Percentiles rank a stretch among this genome's conserved stretches.
phyloP scores from a whole-genome alignment of 2,329 filamentous ascomycete species.

The Coleophoma cylindrospora region DNA sequence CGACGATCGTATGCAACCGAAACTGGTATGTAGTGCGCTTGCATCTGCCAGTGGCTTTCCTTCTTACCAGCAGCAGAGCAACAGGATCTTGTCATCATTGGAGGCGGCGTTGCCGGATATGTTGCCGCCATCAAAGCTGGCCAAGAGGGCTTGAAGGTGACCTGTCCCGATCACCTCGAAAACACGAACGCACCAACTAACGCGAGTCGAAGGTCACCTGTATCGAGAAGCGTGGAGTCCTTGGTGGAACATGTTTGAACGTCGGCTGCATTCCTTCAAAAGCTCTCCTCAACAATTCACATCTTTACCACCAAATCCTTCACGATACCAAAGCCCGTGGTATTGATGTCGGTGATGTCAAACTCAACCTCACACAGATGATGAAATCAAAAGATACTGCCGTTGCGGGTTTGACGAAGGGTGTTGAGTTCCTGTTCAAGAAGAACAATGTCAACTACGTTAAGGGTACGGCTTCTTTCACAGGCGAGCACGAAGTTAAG shows the following conservation, averaged over 20 bases:
- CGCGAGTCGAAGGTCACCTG: constrained; percentile 67
- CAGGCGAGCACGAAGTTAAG: constrained; percentile 85
- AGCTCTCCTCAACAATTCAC: constrained; percentile 98
- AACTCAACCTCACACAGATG: constrained; percentile 90
- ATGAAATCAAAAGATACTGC: constrained; percentile 99
- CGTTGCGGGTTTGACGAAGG: constrained; percentile 85
- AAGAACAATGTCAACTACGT: constrained; percentile 99
- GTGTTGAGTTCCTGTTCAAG: constrained; percentile 97
- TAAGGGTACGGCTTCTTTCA: constrained; percentile 85
- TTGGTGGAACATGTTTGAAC: constrained; percentile 97
- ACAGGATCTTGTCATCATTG: constrained; percentile 96
- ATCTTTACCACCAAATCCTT: constrained; percentile 93
- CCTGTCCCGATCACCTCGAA: constrained; percentile 9
- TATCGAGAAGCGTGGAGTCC: constrained; percentile 94
- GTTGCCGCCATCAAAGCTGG: constrained; percentile 99
- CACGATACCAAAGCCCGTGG: constrained; percentile 97
- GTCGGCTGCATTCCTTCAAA: constrained; percentile 99
- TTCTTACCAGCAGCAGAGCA: constrained; percentile 68
- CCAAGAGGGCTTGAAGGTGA: constrained; percentile 92
- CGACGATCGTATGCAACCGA: constrained; percentile 53
- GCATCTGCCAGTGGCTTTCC: constrained; percentile 41
- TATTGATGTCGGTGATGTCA: constrained; percentile 95
- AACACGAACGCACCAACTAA: constrained; percentile 10
- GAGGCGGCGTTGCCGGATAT: constrained; percentile 96
- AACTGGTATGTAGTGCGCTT: constrained; percentile 25